Conservation (phyloP, 2,329 filamentous ascomycete genomes). For the Xylaria sp. region DNA sequence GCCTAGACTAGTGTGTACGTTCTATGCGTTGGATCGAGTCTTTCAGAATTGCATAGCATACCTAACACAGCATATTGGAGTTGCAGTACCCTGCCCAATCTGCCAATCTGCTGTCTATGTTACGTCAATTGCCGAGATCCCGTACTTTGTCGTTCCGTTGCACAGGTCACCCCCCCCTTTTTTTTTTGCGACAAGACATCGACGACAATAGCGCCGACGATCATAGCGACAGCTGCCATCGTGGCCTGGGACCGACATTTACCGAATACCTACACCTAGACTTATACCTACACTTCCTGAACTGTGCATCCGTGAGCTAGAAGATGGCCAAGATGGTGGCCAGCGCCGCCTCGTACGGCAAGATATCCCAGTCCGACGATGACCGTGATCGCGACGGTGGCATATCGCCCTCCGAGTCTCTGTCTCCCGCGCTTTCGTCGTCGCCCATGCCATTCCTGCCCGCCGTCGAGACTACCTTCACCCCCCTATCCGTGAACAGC, state of each 20-base stretch:
- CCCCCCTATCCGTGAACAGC: slow-evolving; percentile 50
- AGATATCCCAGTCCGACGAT: slow-evolving; percentile 44
- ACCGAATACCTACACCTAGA: slow-evolving; percentile 1
- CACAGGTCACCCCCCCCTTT: slow-evolving; percentile 30
- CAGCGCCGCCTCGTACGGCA: slow-evolving; percentile 42
- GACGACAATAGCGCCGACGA: slow-evolving; percentile 3
- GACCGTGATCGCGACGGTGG: slow-evolving; percentile 44
- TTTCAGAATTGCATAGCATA: slow-evolving; percentile 22
- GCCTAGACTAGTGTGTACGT: not conserved
- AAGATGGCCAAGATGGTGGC: slow-evolving; percentile 41
- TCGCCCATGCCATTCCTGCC: slow-evolving; percentile 50
- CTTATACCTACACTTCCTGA: not conserved
- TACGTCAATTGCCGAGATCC: slow-evolving; percentile 34
- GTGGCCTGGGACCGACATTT: slow-evolving; percentile 3
- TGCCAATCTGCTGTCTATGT: slow-evolving; percentile 27
- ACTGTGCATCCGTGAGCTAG: slow-evolving; percentile 5
- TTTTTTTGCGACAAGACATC: slow-evolving; percentile 16
- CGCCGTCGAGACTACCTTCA: slow-evolving; percentile 45
- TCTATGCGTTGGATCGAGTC: slow-evolving; percentile 1
- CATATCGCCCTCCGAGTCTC: slow-evolving; percentile 43
- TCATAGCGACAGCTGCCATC: not conserved
- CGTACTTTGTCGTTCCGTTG: slow-evolving; percentile 26
- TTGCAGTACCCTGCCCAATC: slow-evolving; percentile 10
- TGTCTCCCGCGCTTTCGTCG: slow-evolving; percentile 47
- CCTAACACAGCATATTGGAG: slow-evolving; percentile 31